Evolutionary conservation across 1,284 basidiomycete genomes (phyloP).

Genomic region (Cryptococcus sp.): DNA sequence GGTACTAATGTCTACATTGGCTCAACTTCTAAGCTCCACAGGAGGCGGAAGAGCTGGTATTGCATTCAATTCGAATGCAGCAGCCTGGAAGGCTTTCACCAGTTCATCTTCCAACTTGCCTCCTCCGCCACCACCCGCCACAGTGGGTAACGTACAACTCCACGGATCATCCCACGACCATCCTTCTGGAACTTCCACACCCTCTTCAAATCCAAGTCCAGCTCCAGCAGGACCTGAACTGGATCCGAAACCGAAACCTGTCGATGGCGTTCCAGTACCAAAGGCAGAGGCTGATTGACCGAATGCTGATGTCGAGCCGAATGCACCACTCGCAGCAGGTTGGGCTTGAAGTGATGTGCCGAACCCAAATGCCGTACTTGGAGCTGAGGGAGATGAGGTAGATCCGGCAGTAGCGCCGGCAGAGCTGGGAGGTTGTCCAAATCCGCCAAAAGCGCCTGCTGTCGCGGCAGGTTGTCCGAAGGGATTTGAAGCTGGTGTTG

Average conservation of each 20-base stretch:
- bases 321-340: neutral
- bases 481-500: constrained; percentile 4
- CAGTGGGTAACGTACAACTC: constrained; percentile 21
- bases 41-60: constrained; percentile 77
- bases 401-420: constrained; percentile 1
- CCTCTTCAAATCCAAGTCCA: constrained; percentile 9
- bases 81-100: constrained; percentile 58
- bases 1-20: too few relatives aligned
- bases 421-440: constrained; percentile 4
- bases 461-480: neutral
- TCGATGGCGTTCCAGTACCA: neutral
- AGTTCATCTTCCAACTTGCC: constrained; percentile 45
- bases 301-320: constrained; percentile 22
- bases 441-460: constrained; percentile 2
- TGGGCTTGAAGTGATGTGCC: neutral
- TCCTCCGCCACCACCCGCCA: constrained; percentile 8
- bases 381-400: neutral
- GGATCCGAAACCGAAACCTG: constrained; percentile 20
- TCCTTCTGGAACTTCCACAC: constrained; percentile 48
- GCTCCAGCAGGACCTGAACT: neutral
- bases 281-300: constrained; percentile 10
- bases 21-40: constrained; percentile 52
- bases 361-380: constrained; percentile 1
- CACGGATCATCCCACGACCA: constrained; percentile 44
- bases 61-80: constrained; percentile 65